These are phyloP conservation scores for Tremellales sp. DNA, from an alignment of 1,284 basidiomycete species.

Conservation along the genomic window DNA sequence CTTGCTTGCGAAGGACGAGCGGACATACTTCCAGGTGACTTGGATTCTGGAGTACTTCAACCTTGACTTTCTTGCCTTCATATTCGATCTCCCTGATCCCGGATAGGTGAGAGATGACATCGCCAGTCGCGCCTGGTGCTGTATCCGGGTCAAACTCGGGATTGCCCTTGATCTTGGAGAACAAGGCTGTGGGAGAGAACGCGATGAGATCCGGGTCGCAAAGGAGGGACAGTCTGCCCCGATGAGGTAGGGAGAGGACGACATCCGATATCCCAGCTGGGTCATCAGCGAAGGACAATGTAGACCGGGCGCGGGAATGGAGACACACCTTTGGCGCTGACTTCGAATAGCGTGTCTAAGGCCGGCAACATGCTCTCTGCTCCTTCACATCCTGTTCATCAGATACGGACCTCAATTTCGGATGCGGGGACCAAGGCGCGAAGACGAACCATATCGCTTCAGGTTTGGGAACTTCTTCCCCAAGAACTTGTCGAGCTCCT, in stretches of 20 bases:
- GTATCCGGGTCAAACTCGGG: slow-evolving; percentile 61
- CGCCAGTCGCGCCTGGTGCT: slow-evolving; percentile 66
- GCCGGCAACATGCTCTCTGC: slow-evolving; percentile 87
- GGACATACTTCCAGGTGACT: slow-evolving; percentile 66
- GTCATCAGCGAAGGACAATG: not conserved
- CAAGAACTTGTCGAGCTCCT: slow-evolving; percentile 62
- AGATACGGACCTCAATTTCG: not conserved
- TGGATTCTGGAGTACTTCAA: slow-evolving; percentile 79
- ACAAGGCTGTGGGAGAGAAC: slow-evolving; percentile 63
- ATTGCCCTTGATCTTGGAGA: slow-evolving; percentile 78
- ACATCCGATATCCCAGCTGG: slow-evolving; percentile 66
- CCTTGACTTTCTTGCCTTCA: slow-evolving; percentile 55
- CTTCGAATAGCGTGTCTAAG: slow-evolving; percentile 67
- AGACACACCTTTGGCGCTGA: slow-evolving; percentile 19
- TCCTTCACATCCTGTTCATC: slow-evolving; percentile 56
- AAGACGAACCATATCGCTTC: slow-evolving; percentile 36
- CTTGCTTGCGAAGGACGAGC: not conserved
- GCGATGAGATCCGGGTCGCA: slow-evolving; percentile 62
- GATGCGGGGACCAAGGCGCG: not conserved
- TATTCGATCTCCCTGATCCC: slow-evolving; percentile 51
- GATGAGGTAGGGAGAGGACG: slow-evolving; percentile 60
- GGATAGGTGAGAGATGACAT: slow-evolving; percentile 81
- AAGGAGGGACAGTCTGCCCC: slow-evolving; percentile 82
- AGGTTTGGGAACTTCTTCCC: slow-evolving; percentile 44
- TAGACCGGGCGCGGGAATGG: not conserved